These are phyloP conservation scores for Wickerhamiella azymoides DNA, from an alignment of 805 yeast genomes.

Conservation along the genomic window DNA sequence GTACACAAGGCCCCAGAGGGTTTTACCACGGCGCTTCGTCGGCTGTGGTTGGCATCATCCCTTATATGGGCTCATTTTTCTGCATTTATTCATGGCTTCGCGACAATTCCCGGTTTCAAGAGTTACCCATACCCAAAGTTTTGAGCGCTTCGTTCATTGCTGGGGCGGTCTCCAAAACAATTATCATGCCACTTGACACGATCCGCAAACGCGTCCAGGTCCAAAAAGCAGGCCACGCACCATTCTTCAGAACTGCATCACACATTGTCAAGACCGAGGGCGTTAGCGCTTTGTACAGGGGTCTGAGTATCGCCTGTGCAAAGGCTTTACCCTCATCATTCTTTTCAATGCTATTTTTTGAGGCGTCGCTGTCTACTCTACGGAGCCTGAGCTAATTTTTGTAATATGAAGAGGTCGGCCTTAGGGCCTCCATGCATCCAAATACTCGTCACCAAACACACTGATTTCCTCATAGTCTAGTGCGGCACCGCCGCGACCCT, in stretches of 20 bases:
- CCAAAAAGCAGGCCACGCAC: slow-evolving; percentile 19
- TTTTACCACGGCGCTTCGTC: slow-evolving; percentile 37
- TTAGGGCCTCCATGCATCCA: slow-evolving; percentile 1
- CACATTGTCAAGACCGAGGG: slow-evolving; percentile 46
- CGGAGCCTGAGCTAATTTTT: neutral
- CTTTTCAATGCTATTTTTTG: slow-evolving; percentile 53
- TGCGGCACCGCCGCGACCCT: slow-evolving; percentile 36
- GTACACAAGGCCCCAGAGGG: slow-evolving; percentile 33
- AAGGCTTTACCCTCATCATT: slow-evolving; percentile 67
- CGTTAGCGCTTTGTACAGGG: slow-evolving; percentile 53
- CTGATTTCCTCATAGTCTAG: slow-evolving; percentile 39
- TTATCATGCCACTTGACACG: slow-evolving; percentile 78
- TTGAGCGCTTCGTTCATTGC: slow-evolving; percentile 54
- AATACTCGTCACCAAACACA: slow-evolving; percentile 12
- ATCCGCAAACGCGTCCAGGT: slow-evolving; percentile 68
- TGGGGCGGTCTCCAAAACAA: slow-evolving; percentile 57
- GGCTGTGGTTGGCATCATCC: slow-evolving; percentile 47
- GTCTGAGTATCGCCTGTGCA: slow-evolving; percentile 52
- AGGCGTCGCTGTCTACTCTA: slow-evolving; percentile 22
- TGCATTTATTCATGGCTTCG: slow-evolving; percentile 16
- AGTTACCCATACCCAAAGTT: slow-evolving; percentile 11
- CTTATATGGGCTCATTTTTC: slow-evolving; percentile 59
- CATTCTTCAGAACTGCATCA: slow-evolving; percentile 20
- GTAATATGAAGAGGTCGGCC: too few species aligned
- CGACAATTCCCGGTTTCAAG: slow-evolving; percentile 1